phyloP scores from a whole-genome alignment of 805 yeast genomes.

The Nakazawaea wickerhamii region DNA sequence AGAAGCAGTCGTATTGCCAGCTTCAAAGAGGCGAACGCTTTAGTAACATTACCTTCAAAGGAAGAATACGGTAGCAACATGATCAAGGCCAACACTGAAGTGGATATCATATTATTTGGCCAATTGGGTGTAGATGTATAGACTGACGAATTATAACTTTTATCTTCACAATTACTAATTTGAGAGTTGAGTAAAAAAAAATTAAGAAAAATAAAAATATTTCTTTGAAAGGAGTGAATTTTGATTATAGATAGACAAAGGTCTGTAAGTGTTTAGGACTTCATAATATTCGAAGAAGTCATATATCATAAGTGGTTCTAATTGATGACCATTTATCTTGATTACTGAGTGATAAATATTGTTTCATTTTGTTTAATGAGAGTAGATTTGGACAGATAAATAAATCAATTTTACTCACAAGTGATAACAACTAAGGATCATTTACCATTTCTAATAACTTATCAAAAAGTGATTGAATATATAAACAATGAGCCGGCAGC shows the following conservation, averaged over 20 bases:
- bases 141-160: background rate
- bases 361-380: background rate
- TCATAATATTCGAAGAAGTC: too few species aligned
- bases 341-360: too few species aligned
- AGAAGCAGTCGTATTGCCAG: constrained; percentile 45
- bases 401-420: background rate
- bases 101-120: constrained; percentile 10
- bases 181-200: too few species aligned
- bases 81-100: constrained; percentile 2
- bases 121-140: background rate
- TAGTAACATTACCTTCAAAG: constrained; percentile 37
- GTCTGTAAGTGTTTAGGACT: too few species aligned
- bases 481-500: constrained; percentile 15
- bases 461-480: background rate
- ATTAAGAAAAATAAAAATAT: too few species aligned
- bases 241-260: too few species aligned
- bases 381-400: background rate
- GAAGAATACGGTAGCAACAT: constrained; percentile 9
- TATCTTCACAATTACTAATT: background rate
- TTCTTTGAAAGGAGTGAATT: too few species aligned
- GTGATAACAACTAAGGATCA: background rate
- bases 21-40: constrained; percentile 41
- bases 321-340: too few species aligned
- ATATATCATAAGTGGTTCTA: too few species aligned
- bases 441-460: background rate